These are phyloP conservation scores for Juglanconis oblonga DNA, from an alignment of 2,329 filamentous ascomycete species.

Conservation along the genomic window DNA sequence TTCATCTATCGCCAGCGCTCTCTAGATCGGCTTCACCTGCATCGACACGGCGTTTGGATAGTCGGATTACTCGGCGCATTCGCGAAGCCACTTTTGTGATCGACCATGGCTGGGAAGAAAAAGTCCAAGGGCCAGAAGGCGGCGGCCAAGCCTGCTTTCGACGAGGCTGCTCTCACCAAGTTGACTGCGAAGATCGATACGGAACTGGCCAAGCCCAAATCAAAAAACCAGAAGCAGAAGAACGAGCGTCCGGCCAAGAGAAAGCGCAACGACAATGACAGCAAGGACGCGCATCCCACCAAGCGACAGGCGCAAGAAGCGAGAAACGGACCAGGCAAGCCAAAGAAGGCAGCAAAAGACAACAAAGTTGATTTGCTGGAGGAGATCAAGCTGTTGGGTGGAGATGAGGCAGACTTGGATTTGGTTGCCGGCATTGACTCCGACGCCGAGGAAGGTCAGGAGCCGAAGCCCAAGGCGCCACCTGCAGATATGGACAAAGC, in stretches of 20 bases:
- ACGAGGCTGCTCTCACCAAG: conserved; percentile 48
- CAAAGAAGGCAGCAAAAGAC: conserved; percentile 21
- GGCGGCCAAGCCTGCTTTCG: conserved; percentile 33
- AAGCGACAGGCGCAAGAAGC: conserved; percentile 28
- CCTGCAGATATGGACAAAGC: conserved; percentile 23
- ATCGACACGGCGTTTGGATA: not conserved
- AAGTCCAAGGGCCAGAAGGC: conserved; percentile 34
- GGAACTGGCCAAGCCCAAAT: conserved; percentile 39
- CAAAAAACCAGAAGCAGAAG: conserved; percentile 24
- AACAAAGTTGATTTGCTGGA: conserved; percentile 43
- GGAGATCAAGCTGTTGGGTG: conserved; percentile 64
- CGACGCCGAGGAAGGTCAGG: conserved; percentile 42
- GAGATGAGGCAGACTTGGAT: conserved; percentile 62
- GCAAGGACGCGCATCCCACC: conserved; percentile 28
- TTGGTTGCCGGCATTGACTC: conserved; percentile 56
- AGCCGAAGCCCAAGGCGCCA: conserved; percentile 23
- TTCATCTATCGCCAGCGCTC: too few species aligned
- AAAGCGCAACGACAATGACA: conserved; percentile 32
- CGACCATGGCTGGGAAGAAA: conserved; percentile 29
- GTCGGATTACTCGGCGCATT: not conserved
- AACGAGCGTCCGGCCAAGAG: conserved; percentile 33
- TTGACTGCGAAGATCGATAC: conserved; percentile 57
- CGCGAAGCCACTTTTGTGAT: not conserved
- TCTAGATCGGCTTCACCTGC: not conserved
- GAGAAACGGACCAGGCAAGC: conserved; percentile 24